phyloP scores from a whole-genome alignment of 768 basidiomycete species.

The Phylloporus rhodoxanthus region DNA sequence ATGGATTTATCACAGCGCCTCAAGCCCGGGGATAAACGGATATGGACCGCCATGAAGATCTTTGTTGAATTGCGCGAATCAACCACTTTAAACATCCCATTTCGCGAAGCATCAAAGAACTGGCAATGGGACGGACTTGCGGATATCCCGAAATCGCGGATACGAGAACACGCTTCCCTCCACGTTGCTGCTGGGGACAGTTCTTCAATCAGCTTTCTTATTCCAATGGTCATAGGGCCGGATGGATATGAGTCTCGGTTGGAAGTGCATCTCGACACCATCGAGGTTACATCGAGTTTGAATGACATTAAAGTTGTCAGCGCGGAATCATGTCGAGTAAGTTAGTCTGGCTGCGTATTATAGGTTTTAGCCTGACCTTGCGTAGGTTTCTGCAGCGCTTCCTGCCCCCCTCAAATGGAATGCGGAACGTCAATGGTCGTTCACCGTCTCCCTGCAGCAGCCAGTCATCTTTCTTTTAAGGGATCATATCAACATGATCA shows the following conservation, averaged over 20 bases:
- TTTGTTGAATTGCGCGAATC: conserved; percentile 77
- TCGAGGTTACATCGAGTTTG: conserved; percentile 77
- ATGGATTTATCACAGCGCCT: conserved; percentile 49
- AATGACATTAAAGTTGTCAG: conserved; percentile 78
- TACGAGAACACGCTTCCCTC: conserved; percentile 65
- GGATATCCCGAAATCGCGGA: conserved; percentile 44
- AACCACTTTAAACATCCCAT: conserved; percentile 79
- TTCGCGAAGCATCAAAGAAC: conserved; percentile 91
- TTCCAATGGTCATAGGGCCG: conserved; percentile 73
- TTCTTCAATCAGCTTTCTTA: conserved; percentile 78
- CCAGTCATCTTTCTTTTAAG: conserved; percentile 76
- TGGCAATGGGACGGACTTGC: conserved; percentile 84
- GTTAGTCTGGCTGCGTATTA: conserved; percentile 13
- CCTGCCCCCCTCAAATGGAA: conserved; percentile 85
- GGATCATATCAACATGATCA: conserved; percentile 92
- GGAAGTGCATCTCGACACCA: conserved; percentile 75
- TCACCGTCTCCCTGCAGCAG: conserved; percentile 64
- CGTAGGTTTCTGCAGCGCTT: conserved; percentile 62
- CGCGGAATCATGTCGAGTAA: conserved; percentile 74
- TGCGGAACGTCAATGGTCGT: conserved; percentile 68
- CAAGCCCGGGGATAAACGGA: conserved; percentile 72
- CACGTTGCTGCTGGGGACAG: conserved; percentile 71
- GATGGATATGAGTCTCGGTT: conserved; percentile 75
- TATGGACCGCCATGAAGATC: conserved; percentile 76
- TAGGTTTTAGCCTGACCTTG: conserved; percentile 2